A percentile compares a stretch with the other conserved stretches of the same genome.
These are phyloP conservation scores for Aquilaria sinensis DNA, from an alignment of 345 rosid species.

Conservation along the genomic window DNA sequence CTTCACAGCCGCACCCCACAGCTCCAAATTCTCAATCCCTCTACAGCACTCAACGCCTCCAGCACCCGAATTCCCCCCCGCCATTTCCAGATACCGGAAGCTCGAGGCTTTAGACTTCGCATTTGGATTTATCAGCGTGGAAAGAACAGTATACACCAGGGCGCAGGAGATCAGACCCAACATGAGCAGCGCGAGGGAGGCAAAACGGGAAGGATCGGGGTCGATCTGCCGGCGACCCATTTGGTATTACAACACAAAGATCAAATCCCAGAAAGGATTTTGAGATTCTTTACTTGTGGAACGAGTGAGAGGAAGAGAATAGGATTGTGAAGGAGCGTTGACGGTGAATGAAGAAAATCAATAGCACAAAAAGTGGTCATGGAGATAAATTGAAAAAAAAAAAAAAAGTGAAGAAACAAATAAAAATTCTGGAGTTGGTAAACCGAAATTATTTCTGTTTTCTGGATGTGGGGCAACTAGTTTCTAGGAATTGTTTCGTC, in stretches of 20 bases:
- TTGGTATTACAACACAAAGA: conserved; percentile 11
- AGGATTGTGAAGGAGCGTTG: conserved; percentile 8
- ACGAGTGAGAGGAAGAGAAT: not conserved
- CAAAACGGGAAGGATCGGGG: conserved; percentile 47
- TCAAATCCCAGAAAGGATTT: conserved; percentile 12
- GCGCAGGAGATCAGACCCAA: conserved; percentile 54
- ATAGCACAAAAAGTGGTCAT: conserved; percentile 13
- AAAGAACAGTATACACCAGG: conserved; percentile 62
- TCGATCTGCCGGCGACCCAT: conserved; percentile 71
- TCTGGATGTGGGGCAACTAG: too few species aligned
- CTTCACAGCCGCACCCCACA: conserved; percentile 97
- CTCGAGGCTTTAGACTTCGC: conserved; percentile 7
- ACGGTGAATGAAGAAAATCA: not conserved
- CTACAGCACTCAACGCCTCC: conserved; percentile 56
- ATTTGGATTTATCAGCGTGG: conserved; percentile 34
- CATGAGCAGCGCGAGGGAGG: conserved; percentile 42
- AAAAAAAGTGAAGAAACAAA: too few species aligned
- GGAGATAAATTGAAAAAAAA: not conserved
- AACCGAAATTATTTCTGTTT: too few species aligned
- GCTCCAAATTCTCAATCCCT: conserved; percentile 80
- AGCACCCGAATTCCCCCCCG: conserved; percentile 14
- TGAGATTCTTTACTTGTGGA: conserved; percentile 5
- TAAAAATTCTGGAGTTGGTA: too few species aligned
- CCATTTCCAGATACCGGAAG: conserved; percentile 11
- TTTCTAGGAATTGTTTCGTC: too few species aligned